Base-by-base conservation (phyloP, 2,329 filamentous ascomycete genomes). In the Zalaria obscura region DNA sequence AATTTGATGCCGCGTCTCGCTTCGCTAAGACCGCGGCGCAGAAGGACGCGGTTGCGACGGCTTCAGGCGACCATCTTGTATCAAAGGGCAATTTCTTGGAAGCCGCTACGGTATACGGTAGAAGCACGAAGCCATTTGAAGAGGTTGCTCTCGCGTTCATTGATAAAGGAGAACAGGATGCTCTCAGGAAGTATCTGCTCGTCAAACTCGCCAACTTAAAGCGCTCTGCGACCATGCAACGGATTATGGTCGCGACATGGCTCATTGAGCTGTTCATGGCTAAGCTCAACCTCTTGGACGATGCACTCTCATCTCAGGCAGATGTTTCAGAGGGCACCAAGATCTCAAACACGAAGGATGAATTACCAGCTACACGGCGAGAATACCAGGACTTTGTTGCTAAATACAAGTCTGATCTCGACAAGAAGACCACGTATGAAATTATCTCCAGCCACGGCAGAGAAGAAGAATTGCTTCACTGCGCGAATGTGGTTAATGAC, bases 211-310 rank as follows among this genome's bases (percentile, higher is more conserved):
- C 75, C 5, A 80, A 76, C 0, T 79, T 87, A 55, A 93, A 87
- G 59, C 93, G 88, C 60, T 75, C 80, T 1, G 78, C 80, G 1
- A 69, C 80, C 27, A 98, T 98, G 88, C 91, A 98, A 62, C 73
- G 89, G 44, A 82, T 84, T 48, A 94, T 98, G 86, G 79, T 96
- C 49, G 84, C 89, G 2, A 88, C 82, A 50, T 98, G 91, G 91
- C 73, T 98, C 35, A 72, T 95, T 6, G 91, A 98, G 60, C 73
- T 96, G 2, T 98, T 89, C 61, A 98, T 98, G 87, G 84, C 87
- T 4, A 95, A 94, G 62, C 72, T 98, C 35, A 95, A 98, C 57
- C 81, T 83, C 3, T 71, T 98, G 3, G 91, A 98, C 55, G 91
- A 98, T 60, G 88, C 83, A 3, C 89, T 96, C 48, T 82, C 88